Base-by-base conservation (phyloP, 1,284 basidiomycete species). In the Ceratobasidium sp. region DNA sequence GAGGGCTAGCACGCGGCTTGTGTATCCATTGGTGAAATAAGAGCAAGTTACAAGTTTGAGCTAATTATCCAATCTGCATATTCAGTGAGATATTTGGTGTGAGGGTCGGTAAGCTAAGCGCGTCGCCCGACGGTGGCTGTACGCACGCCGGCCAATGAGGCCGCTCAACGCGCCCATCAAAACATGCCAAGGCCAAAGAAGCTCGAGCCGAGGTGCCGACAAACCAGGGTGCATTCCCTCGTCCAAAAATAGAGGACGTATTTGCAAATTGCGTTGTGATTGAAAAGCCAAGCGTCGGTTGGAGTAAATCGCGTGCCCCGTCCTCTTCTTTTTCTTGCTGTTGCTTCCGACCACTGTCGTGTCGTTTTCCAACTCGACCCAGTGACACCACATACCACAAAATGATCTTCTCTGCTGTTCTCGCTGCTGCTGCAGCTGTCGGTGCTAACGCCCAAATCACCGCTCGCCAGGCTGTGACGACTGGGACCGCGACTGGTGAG, bases 321-420 rank as follows among this genome's bases (percentile, higher is more conserved):
- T 45, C 38, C 35, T 49, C 32, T 34, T 25, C 31, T 15, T 38
- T 27, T 32, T 35, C 32, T n/a, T 42, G 10, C 32, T 17, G n/a
- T 29, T 17, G n/a, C 32, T 13, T 58, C 31, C 38, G 34, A 43
- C 20, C n/a, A 32, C 57, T 60, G 43, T 35, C 31, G n/a, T n/a
- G 57, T 60, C 45, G 56, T 49, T 45, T 32, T n/a, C 57, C 57
- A 60, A 60, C 57, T 60, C 57, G 57, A 49, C 57, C 31, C 40
- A 42, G 40, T 10, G 12, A 15, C 52, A 34, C 31, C 38, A 10
- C 8, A 5, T 58, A 43, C 38, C 22, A 32, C 20, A 34, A 32
- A 45, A 60, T 60, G 15, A 20, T 67, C 34, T 29, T 54, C 13
- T 40, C 50, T 34, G 62, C 50, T 3, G 31, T 54, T 20, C 15